These are phyloP conservation scores for Dactylellina parvicollis DNA, from an alignment of 2,329 filamentous ascomycete genomes.

Conservation along the genomic window DNA sequence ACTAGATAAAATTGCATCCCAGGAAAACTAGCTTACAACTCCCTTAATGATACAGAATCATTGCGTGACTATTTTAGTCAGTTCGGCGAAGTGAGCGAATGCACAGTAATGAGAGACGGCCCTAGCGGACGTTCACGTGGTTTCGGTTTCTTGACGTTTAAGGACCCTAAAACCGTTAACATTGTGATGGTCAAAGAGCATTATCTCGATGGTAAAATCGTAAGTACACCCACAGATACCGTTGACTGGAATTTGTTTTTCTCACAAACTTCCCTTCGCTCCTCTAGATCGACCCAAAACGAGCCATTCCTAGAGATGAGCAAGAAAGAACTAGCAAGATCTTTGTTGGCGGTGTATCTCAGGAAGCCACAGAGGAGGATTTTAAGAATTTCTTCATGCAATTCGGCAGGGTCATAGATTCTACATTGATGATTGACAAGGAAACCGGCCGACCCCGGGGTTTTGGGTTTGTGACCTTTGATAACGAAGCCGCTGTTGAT, in stretches of 20 bases:
- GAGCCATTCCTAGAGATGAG: slow-evolving; percentile 95
- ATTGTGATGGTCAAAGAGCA: slow-evolving; percentile 99
- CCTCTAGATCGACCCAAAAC: slow-evolving; percentile 90
- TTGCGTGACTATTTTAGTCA: slow-evolving; percentile 97
- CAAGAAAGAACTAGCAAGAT: slow-evolving; percentile 99
- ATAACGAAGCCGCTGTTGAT: slow-evolving; percentile 93
- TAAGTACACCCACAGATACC: slow-evolving; percentile 65
- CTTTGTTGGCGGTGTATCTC: slow-evolving; percentile 96
- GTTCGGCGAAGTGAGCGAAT: slow-evolving; percentile 96
- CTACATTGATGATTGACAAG: slow-evolving; percentile 99
- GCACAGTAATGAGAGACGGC: slow-evolving; percentile 98
- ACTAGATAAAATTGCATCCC: slow-evolving; percentile 1
- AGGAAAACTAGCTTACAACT: slow-evolving; percentile 29
- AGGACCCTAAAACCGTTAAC: slow-evolving; percentile 96
- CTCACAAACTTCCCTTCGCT: slow-evolving; percentile 43
- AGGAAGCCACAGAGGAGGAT: slow-evolving; percentile 94
- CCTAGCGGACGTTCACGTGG: slow-evolving; percentile 91
- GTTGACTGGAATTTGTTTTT: slow-evolving; percentile 1
- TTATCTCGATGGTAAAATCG: slow-evolving; percentile 96
- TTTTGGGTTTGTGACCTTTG: slow-evolving; percentile 98
- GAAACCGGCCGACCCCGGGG: slow-evolving; percentile 96
- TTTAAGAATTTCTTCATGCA: slow-evolving; percentile 97
- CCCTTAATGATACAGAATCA: slow-evolving; percentile 73
- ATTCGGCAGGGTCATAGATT: slow-evolving; percentile 94
- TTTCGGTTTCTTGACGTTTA: slow-evolving; percentile 97